A percentile compares a stretch with the other conserved stretches of the same genome.
phyloP scores from a whole-genome alignment of 2,329 filamentous ascomycete species.

The Exserohilum turcica region DNA sequence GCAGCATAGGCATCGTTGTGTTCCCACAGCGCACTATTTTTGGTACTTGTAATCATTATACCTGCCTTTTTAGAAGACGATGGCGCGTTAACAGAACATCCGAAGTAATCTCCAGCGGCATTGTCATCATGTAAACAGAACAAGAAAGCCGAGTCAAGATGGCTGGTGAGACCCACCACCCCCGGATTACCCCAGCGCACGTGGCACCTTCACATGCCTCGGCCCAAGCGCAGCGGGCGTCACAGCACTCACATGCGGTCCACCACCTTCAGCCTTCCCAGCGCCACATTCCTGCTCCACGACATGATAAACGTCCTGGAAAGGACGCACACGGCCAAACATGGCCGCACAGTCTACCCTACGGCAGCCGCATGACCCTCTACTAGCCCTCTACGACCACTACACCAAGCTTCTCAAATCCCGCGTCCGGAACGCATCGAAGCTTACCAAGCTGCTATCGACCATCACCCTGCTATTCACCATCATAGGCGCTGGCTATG shows the following conservation, averaged over 20 bases:
- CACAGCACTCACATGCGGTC: slow-evolving; percentile 24
- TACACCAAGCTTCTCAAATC: slow-evolving; percentile 57
- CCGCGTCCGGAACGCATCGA: slow-evolving; percentile 67
- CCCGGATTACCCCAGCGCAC: slow-evolving; percentile 24
- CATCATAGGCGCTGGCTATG: slow-evolving; percentile 79
- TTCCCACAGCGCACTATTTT: no score
- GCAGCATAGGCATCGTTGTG: no score
- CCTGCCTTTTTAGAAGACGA: no score
- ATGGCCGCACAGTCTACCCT: slow-evolving; percentile 93
- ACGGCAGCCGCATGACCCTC: slow-evolving; percentile 52
- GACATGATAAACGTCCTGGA: slow-evolving; percentile 32
- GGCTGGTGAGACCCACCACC: slow-evolving; percentile 8
- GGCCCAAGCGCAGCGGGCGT: slow-evolving; percentile 20
- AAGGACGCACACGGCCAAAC: slow-evolving; percentile 37
- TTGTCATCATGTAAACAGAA: no score
- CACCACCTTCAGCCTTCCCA: slow-evolving; percentile 10
- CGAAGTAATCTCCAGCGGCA: no score
- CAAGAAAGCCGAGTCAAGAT: background rate
- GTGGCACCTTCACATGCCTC: slow-evolving; percentile 33
- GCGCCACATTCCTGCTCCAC: slow-evolving; percentile 9
- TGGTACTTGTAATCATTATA: no score
- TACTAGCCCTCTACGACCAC: slow-evolving; percentile 53
- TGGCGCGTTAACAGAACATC: no score
- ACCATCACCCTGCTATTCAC: slow-evolving; percentile 76
- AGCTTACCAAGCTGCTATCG: slow-evolving; percentile 73